Conservation (phyloP, 805 yeast genomes). For the Saccharomyces jurei region DNA sequence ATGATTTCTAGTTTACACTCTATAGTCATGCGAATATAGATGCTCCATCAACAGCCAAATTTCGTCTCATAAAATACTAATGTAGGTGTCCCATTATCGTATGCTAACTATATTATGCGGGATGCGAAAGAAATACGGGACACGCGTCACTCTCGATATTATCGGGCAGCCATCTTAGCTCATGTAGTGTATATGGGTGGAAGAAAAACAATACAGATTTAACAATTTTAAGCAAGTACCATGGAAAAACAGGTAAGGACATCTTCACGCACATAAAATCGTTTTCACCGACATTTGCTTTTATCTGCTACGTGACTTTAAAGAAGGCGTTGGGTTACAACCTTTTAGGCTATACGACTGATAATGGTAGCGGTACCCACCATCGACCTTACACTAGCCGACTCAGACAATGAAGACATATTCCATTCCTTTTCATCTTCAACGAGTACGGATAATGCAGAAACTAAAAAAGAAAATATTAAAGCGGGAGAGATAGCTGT, state of each 20-base stretch:
- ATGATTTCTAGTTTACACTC: too few species aligned
- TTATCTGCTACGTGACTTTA: neutral
- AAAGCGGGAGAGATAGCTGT: neutral
- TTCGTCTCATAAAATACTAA: neutral
- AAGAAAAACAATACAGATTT: neutral
- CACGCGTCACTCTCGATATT: neutral
- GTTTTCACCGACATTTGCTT: neutral
- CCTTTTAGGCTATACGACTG: neutral
- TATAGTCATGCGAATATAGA: too few species aligned
- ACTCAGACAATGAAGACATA: slow-evolving; percentile 4
- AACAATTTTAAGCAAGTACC: neutral
- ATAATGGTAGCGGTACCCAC: slow-evolving; percentile 10
- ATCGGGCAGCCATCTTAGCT: neutral
- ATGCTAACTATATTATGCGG: neutral
- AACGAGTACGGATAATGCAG: neutral
- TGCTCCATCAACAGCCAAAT: neutral
- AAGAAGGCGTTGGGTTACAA: slow-evolving; percentile 1
- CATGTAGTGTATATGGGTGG: neutral
- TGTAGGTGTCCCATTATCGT: neutral
- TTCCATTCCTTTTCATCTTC: neutral
- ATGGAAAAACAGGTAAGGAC: neutral
- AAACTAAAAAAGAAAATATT: neutral
- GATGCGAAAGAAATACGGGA: neutral
- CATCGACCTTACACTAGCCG: slow-evolving; percentile 17
- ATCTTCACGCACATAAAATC: neutral